Base-by-base conservation (phyloP, 495 filamentous ascomycete genomes). In the Penicillium canescens region DNA sequence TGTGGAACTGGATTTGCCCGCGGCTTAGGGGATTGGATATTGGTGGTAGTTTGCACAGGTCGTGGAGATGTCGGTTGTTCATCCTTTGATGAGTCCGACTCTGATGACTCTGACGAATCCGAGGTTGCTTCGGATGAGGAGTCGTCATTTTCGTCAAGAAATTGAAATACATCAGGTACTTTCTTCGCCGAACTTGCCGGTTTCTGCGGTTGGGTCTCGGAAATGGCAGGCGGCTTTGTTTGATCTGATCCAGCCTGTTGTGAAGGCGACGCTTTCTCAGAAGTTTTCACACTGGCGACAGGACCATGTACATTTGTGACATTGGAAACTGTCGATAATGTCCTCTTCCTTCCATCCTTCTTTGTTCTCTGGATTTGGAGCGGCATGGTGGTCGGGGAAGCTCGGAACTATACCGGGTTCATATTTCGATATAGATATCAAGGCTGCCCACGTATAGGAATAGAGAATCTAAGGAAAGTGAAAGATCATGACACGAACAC, bases 81-180 rank as follows among this genome's bases (percentile, higher is more conserved):
- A 18, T 50, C 46, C 11, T 54, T 50, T 6, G 55, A 56, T 12
- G 55, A 52, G 13, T 67, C 62, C 5, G 63, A 60, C 20, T 51
- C 49, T 21, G 64, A 62, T 16, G 64, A 46, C 38, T 52, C 49
- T 34, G 57, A 64, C n/a, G 28, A 31, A 31, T 55, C 52, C 13
- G 59, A 60, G 10, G 49, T 58, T 10, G 63, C 63, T 16, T 59
- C 62, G 10, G 59, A 56, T 14, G 64, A 56, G 2, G 63, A 57
- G 4, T 63, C 62, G 21, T 63, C 63, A 31, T 63, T 59, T 13
- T 64, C 46, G 8, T 76, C 69, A 1, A 78, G 63, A 26, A 69
- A 78, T 41, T 78, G 66, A 55, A 78, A 78, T 8, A 78, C 75
- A 55, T 76, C 69, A 5, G 70, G 71, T 13, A 57, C 48, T 20